Evolutionary conservation across 805 yeast genomes (phyloP).

Genomic region (Suhomyces canberraensis): DNA sequence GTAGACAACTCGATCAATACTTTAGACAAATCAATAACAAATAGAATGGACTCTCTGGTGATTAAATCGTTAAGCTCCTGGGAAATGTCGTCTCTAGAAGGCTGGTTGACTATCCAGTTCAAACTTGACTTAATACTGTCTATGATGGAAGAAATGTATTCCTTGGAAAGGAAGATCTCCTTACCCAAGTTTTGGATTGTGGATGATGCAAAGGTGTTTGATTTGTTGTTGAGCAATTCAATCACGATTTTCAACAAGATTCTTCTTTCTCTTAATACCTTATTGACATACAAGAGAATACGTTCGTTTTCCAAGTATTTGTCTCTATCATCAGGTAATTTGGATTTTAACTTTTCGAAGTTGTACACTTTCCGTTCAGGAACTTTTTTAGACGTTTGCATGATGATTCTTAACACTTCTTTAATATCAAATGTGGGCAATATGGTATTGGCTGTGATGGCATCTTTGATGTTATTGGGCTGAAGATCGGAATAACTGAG

Average conservation of each 20-base stretch:
- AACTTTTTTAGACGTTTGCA: slow-evolving; percentile 35
- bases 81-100: slow-evolving; percentile 13
- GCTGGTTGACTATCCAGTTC: slow-evolving; percentile 7
- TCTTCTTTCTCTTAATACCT: slow-evolving; percentile 52
- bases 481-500: slow-evolving; percentile 35
- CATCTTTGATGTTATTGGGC: slow-evolving; percentile 32
- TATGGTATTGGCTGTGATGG: slow-evolving; percentile 36
- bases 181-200: slow-evolving; percentile 37
- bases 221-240: slow-evolving; percentile 21
- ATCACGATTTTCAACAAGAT: slow-evolving; percentile 42
- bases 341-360: slow-evolving; percentile 24
- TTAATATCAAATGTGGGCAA: slow-evolving; percentile 35
- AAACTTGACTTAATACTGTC: slow-evolving; percentile 4
- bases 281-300: slow-evolving; percentile 31
- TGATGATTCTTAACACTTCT: slow-evolving; percentile 50
- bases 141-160: slow-evolving; percentile 22
- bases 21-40: slow-evolving; percentile 33
- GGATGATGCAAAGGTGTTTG: slow-evolving; percentile 17
- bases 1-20: slow-evolving; percentile 39
- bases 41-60: slow-evolving; percentile 28
- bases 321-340: slow-evolving; percentile 36
- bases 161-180: slow-evolving; percentile 33
- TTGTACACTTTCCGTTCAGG: slow-evolving; percentile 29
- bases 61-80: slow-evolving; percentile 18
- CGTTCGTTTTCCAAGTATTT: slow-evolving; percentile 26